These are phyloP conservation scores for Mycena albidolilacea DNA, from an alignment of 768 basidiomycete genomes.

Conservation along the genomic window DNA sequence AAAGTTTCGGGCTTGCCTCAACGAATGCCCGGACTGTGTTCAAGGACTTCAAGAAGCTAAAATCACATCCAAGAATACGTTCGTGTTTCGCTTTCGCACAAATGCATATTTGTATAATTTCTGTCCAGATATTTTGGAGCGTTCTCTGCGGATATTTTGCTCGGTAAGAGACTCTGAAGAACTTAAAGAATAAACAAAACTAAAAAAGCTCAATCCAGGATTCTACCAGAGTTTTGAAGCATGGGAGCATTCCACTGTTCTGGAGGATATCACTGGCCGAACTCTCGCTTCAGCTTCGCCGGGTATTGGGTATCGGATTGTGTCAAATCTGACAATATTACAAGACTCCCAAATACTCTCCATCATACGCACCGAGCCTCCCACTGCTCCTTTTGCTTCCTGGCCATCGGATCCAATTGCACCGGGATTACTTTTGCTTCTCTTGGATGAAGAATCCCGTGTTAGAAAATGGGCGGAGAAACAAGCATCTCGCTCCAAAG, in stretches of 20 bases:
- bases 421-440: constrained; percentile 71
- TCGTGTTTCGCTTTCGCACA: constrained; percentile 52
- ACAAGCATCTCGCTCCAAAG: constrained; percentile 57
- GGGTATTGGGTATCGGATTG: constrained; percentile 72
- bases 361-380: constrained; percentile 55
- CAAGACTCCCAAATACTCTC: constrained; percentile 63
- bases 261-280: constrained; percentile 59
- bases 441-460: constrained; percentile 63
- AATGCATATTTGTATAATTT: constrained; percentile 34
- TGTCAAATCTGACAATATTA: constrained; percentile 74
- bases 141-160: constrained; percentile 65
- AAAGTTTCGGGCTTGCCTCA: constrained; percentile 68
- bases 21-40: constrained; percentile 80
- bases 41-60: constrained; percentile 77
- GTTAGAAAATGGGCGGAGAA: constrained; percentile 74
- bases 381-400: constrained; percentile 51
- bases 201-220: constrained; percentile 30
- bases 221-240: constrained; percentile 77
- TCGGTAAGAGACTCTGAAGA: constrained; percentile 15
- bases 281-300: constrained; percentile 61
- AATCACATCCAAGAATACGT: constrained; percentile 78
- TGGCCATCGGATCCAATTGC: constrained; percentile 77
- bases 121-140: constrained; percentile 79
- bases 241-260: constrained; percentile 74
- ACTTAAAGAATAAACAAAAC: neutral